Evolutionary conservation across 768 basidiomycete genomes (phyloP), one percentile per base, ranked within the genome.

Genomic region (Termitomyces heimii): DNA sequence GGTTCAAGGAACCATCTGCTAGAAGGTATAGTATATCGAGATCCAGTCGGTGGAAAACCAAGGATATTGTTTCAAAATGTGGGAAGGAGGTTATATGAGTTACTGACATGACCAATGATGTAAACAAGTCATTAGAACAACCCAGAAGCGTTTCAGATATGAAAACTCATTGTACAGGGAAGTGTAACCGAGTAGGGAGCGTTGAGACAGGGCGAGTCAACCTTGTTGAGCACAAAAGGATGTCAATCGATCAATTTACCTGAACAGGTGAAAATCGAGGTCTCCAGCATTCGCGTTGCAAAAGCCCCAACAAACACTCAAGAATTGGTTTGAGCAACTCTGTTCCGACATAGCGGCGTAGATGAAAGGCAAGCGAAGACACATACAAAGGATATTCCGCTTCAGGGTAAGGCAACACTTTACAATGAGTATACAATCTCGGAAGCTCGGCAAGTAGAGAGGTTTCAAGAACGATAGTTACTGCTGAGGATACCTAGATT

Each of bases 21-120:
- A 77, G 77, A 82, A 83, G 26, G 82, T 81, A 70, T 83, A 81
- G 68, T 75, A 82, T 26, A 83, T 49, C 20, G 79, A 62, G 44
- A 79, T 84, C 70, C 73, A 48, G 1, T 44, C 26, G 14, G 20
- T 28, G 24, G 0, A 18, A 13, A 16, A 24, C 14, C 14, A 10
- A 60, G 67, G 54, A 49, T 40, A 46, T 60, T 59, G 2, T 32
- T 31, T n/a, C 31, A 31, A 8, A 6, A 31, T 4, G 10, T 8
- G 18, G 13, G 1, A 39, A 24, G 3, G 1, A 14, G 9, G 24
- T 7, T 2, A 10, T 12, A 45, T 24, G 24, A 35, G 10, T 18
- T 5, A 57, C 67, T 50, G 48, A 73, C 74, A 53, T 71, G 71
- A 16, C 75, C 75, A 34, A 73, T 73, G 68, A n/a, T n/a, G n/a